Conservation (phyloP, 2,329 filamentous ascomycete genomes). For the Paraphaeosphaeria sporulosa region DNA sequence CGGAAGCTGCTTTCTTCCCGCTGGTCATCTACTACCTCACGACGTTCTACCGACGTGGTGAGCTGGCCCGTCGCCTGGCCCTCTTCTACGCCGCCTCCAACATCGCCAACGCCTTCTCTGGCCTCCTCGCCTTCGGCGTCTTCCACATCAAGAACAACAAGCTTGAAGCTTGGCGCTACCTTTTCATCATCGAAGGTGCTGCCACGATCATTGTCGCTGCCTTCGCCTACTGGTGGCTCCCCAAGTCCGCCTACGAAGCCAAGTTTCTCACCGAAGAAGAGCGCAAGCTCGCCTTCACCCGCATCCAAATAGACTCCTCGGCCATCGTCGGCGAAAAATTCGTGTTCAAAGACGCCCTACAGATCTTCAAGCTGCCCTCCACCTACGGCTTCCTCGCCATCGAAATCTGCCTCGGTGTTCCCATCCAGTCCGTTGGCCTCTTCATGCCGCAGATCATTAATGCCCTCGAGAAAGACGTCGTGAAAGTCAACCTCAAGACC, state of each 20-base stretch:
- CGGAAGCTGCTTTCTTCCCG: conserved; percentile 74
- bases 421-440: conserved; percentile 63
- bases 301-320: conserved; percentile 79
- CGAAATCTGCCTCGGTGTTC: conserved; percentile 67
- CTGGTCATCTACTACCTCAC: conserved; percentile 69
- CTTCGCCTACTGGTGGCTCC: conserved; percentile 75
- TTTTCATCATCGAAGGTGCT: conserved; percentile 68
- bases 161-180: conserved; percentile 69
- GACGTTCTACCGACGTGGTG: conserved; percentile 73
- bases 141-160: conserved; percentile 61
- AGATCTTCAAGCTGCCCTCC: conserved; percentile 62
- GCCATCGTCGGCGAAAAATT: conserved; percentile 67
- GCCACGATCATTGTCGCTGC: conserved; percentile 66
- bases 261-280: conserved; percentile 72
- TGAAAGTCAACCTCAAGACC: conserved; percentile 80
- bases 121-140: conserved; percentile 66
- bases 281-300: conserved; percentile 71
- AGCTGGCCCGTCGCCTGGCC: conserved; percentile 73
- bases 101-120: conserved; percentile 73
- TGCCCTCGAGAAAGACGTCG: conserved; percentile 60
- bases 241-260: conserved; percentile 68
- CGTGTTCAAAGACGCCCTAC: conserved; percentile 59
- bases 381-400: conserved; percentile 64
- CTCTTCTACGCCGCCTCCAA: conserved; percentile 80
- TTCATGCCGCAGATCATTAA: conserved; percentile 67